A percentile compares a stretch with the other conserved stretches of the same genome.
Evolutionary conservation across 768 basidiomycete species (phyloP).

Genomic region (Rickenella mellea): DNA sequence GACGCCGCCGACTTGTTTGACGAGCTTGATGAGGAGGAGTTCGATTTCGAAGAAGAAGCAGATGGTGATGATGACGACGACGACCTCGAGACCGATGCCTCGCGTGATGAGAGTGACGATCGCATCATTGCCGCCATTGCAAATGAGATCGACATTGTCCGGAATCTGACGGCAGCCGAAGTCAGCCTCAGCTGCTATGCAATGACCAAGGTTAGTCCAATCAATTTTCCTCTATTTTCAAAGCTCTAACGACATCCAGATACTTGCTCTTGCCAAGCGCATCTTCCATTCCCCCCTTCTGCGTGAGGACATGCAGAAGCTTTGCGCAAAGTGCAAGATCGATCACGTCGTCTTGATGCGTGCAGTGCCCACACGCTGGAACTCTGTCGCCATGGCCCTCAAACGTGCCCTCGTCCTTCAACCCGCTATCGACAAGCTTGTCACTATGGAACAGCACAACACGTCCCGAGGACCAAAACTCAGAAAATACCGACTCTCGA

Average conservation of each 20-base stretch:
- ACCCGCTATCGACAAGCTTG: slow-evolving; percentile 9
- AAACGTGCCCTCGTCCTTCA: slow-evolving; percentile 10
- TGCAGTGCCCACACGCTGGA: slow-evolving; percentile 18
- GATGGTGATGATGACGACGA: slow-evolving; percentile 1
- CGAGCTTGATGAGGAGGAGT: neutral
- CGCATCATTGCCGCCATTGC: no score
- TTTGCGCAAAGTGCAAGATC: slow-evolving; percentile 1
- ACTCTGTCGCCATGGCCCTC: slow-evolving; percentile 13
- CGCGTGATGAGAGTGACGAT: no score
- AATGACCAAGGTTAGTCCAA: slow-evolving; percentile 7
- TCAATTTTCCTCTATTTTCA: slow-evolving; percentile 11
- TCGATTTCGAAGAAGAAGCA: no score
- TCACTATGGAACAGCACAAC: slow-evolving; percentile 13
- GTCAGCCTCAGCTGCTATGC: slow-evolving; percentile 1
- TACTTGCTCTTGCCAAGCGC: slow-evolving; percentile 1
- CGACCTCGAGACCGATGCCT: neutral
- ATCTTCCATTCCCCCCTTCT: slow-evolving; percentile 1
- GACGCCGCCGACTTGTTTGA: slow-evolving; percentile 4
- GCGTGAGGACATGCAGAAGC: neutral
- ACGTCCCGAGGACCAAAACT: slow-evolving; percentile 8
- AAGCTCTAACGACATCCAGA: slow-evolving; percentile 12
- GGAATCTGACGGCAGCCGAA: slow-evolving; percentile 3
- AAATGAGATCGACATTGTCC: neutral
- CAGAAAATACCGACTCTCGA: slow-evolving; percentile 7
- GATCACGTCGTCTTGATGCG: neutral